Conservation (phyloP, 2,329 filamentous ascomycete genomes). For the Nothophaeocryptopus gaeumannii region DNA sequence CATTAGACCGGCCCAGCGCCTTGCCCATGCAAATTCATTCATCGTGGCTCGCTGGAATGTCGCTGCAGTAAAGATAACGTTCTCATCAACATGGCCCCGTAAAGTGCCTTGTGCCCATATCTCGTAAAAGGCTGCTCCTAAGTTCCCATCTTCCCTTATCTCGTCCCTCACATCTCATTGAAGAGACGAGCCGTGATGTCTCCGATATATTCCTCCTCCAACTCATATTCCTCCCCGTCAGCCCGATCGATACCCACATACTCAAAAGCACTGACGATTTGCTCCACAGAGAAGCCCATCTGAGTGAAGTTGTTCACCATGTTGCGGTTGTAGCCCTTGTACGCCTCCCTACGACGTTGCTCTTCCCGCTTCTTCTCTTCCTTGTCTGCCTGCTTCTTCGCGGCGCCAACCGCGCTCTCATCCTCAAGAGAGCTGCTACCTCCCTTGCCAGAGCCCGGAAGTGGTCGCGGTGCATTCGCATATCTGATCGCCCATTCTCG, state of each 20-base stretch:
- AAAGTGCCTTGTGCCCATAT: background rate
- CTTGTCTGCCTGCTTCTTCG: constrained; percentile 54
- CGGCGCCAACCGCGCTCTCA: constrained; percentile 37
- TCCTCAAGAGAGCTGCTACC: constrained; percentile 23
- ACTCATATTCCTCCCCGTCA: constrained; percentile 73
- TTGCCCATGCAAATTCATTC: background rate
- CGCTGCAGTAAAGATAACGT: background rate
- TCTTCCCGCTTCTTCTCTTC: constrained; percentile 57
- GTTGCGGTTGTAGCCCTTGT: constrained; percentile 81
- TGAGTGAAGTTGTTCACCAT: constrained; percentile 78
- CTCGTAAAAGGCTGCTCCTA: no score
- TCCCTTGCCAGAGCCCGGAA: constrained; percentile 37
- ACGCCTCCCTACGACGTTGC: constrained; percentile 51
- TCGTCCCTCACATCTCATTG: constrained; percentile 61
- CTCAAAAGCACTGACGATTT: constrained; percentile 80
- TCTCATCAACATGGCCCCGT: background rate
- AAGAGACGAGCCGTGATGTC: constrained; percentile 84
- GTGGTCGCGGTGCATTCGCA: constrained; percentile 67
- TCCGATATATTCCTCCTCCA: constrained; percentile 88
- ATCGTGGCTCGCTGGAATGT: constrained; percentile 3
- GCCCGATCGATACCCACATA: constrained; percentile 78
- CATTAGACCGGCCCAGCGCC: background rate
- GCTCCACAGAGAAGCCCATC: constrained; percentile 88
- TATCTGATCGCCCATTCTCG: constrained; percentile 86
- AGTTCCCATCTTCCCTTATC: no score